These are phyloP conservation scores for Fusarium concolor DNA, from an alignment of 2,329 filamentous ascomycete genomes.

Conservation along the genomic window DNA sequence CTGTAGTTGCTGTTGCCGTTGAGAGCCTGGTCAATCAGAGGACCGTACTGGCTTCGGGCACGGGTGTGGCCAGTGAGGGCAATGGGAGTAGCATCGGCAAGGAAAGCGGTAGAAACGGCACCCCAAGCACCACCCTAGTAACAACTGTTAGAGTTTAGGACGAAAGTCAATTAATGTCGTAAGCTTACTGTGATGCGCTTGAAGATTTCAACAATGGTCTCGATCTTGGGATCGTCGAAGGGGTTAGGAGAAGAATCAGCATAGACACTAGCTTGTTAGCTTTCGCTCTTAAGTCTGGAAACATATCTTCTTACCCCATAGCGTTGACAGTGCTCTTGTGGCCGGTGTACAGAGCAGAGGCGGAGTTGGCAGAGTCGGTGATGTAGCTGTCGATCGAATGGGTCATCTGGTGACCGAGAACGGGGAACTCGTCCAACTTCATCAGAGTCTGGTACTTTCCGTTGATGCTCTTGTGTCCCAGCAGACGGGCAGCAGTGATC, in stretches of 20 bases:
- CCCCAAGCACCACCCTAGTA: slow-evolving; percentile 66
- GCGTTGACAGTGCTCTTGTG: slow-evolving; percentile 88
- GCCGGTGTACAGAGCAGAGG: slow-evolving; percentile 82
- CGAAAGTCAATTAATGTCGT: background rate
- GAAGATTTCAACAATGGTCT: slow-evolving; percentile 84
- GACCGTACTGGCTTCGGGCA: slow-evolving; percentile 74
- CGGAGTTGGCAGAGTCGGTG: slow-evolving; percentile 87
- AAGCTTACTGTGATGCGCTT: slow-evolving; percentile 71
- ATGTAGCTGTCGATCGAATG: slow-evolving; percentile 88
- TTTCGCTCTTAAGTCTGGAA: background rate
- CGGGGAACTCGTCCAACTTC: slow-evolving; percentile 84
- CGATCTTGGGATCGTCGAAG: slow-evolving; percentile 88
- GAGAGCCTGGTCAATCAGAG: slow-evolving; percentile 80
- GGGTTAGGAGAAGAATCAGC: slow-evolving; percentile 78
- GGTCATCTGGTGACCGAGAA: slow-evolving; percentile 90
- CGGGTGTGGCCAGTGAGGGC: slow-evolving; percentile 80
- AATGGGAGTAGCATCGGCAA: slow-evolving; percentile 85
- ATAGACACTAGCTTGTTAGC: slow-evolving; percentile 65
- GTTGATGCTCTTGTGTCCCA: slow-evolving; percentile 85
- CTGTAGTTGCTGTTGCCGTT: slow-evolving; percentile 83
- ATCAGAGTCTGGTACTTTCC: slow-evolving; percentile 83
- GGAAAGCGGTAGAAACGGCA: slow-evolving; percentile 81
- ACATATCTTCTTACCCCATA: slow-evolving; percentile 64
- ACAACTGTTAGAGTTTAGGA: slow-evolving; percentile 27
- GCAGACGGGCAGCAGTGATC: slow-evolving; percentile 81